These are phyloP conservation scores for Fraxinus greggii DNA, from an alignment of 305 asterid species.

Conservation along the genomic window DNA sequence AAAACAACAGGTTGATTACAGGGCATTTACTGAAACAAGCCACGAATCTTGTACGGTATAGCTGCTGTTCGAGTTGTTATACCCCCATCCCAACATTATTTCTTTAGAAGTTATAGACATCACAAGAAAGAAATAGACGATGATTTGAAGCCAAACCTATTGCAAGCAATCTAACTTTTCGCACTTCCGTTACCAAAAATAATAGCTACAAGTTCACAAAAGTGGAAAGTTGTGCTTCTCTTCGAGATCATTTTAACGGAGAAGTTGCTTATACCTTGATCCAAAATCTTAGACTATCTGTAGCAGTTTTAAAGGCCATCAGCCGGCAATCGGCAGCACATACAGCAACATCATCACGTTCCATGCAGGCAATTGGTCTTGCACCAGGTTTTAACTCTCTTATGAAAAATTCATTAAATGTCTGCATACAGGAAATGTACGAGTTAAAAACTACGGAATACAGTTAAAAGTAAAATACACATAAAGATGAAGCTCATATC, in stretches of 20 bases:
- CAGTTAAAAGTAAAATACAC: neutral
- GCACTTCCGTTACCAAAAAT: neutral
- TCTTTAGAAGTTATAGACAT: neutral
- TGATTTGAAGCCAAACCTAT: neutral
- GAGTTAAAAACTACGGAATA: neutral
- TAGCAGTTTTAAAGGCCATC: conserved; percentile 69
- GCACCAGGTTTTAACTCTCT: conserved; percentile 83
- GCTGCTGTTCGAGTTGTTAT: neutral
- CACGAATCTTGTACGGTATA: neutral
- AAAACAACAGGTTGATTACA: neutral
- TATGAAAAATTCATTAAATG: conserved; percentile 85
- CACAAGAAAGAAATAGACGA: neutral
- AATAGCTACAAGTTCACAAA: neutral
- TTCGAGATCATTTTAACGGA: conserved; percentile 4
- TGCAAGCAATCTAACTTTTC: neutral
- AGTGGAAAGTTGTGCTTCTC: neutral
- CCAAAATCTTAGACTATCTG: conserved; percentile 83
- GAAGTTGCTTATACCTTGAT: conserved; percentile 62
- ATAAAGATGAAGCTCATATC: neutral
- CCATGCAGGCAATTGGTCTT: conserved; percentile 63
- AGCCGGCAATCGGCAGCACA: conserved; percentile 93
- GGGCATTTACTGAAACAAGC: neutral
- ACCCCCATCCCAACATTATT: neutral
- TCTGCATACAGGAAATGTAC: conserved; percentile 46
- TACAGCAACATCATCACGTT: conserved; percentile 74